Percentiles rank a stretch among this genome's conserved stretches.
Conservation (phyloP, 306 rosid species). For the Potentilla sterilis region DNA sequence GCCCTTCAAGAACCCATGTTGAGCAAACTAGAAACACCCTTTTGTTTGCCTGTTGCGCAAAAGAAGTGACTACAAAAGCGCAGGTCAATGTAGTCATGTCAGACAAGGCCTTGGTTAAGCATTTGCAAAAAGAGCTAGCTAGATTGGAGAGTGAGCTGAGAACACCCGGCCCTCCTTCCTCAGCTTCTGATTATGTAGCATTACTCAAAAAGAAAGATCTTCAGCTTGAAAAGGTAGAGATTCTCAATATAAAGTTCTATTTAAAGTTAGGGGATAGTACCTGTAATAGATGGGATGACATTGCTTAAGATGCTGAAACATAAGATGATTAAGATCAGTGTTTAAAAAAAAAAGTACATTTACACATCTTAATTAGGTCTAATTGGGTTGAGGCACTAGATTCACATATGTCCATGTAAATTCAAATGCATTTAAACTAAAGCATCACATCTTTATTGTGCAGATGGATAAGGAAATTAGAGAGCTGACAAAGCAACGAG, state of each 20-base stretch:
- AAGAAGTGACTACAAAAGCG: conserved; percentile 95
- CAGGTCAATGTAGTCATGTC: conserved; percentile 99
- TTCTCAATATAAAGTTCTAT: neutral
- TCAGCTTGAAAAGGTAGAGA: conserved; percentile 81
- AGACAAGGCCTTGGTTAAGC: conserved; percentile 96
- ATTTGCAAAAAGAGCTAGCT: conserved; percentile 90
- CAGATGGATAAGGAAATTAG: conserved; percentile 90
- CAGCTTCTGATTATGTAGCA: conserved; percentile 61
- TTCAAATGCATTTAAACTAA: conserved; percentile 18
- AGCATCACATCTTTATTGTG: conserved; percentile 18
- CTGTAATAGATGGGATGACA: neutral
- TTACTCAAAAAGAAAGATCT: conserved; percentile 91
- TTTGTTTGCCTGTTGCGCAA: conserved; percentile 96
- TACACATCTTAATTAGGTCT: neutral
- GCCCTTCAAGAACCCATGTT: conserved; percentile 95
- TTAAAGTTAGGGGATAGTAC: neutral
- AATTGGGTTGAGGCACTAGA: neutral
- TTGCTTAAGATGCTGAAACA: neutral
- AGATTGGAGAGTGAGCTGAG: conserved; percentile 93
- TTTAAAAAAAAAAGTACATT: neutral
- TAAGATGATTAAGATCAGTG: neutral
- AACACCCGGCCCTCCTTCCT: conserved; percentile 58
- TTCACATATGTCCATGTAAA: neutral
- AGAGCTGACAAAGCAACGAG: conserved; percentile 84
- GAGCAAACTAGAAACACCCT: conserved; percentile 98